Percentiles rank a stretch among this genome's conserved stretches.
Conservation (phyloP, 2,329 filamentous ascomycete species). For the Orbilia brochopaga region DNA sequence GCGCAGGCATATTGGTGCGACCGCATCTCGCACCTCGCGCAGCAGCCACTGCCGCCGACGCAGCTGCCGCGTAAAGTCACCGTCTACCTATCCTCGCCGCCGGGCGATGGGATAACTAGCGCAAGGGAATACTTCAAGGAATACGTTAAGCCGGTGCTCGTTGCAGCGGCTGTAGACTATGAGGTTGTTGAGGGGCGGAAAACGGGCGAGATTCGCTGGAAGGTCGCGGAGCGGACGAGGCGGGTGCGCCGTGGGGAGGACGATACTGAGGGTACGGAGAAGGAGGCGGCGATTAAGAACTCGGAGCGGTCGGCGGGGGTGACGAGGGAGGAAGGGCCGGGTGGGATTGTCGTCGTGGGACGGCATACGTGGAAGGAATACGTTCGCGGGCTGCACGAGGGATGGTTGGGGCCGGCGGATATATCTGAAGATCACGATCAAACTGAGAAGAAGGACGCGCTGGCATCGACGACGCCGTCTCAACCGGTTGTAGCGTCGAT, state of each 20-base stretch:
- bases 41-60: slow-evolving; percentile 73
- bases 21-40: slow-evolving; percentile 81
- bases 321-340: slow-evolving; percentile 72
- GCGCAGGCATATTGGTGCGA: slow-evolving; percentile 85
- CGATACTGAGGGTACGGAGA: slow-evolving; percentile 58
- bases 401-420: slow-evolving; percentile 87
- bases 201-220: slow-evolving; percentile 89
- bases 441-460: slow-evolving; percentile 36
- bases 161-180: slow-evolving; percentile 90
- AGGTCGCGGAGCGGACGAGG: slow-evolving; percentile 83
- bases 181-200: slow-evolving; percentile 90
- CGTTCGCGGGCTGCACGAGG: slow-evolving; percentile 87
- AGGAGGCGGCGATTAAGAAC: slow-evolving; percentile 67
- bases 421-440: slow-evolving; percentile 60
- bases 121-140: slow-evolving; percentile 96
- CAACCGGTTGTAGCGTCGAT: slow-evolving; percentile 53
- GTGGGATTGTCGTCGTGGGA: slow-evolving; percentile 87
- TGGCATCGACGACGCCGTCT: slow-evolving; percentile 54
- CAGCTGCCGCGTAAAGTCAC: slow-evolving; percentile 83
- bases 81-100: slow-evolving; percentile 82
- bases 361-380: slow-evolving; percentile 98
- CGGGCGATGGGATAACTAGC: slow-evolving; percentile 79
- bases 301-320: slow-evolving; percentile 72
- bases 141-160: slow-evolving; percentile 91
- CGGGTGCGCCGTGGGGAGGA: slow-evolving; percentile 69